phyloP scores from a whole-genome alignment of 2,329 filamentous ascomycete genomes.

The Nemania sp. region DNA sequence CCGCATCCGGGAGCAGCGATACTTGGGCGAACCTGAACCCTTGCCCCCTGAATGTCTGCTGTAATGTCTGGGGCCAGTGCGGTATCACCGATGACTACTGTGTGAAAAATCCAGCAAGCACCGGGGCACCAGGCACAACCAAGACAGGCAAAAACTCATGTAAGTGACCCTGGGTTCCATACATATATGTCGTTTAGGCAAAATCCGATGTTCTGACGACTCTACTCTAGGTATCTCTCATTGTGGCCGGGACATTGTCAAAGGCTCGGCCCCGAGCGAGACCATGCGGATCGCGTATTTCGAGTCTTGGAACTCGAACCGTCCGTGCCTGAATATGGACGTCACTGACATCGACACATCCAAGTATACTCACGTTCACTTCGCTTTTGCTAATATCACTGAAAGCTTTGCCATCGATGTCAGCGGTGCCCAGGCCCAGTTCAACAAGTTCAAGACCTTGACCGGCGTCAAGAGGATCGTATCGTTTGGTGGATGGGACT shows the following conservation, averaged over 20 bases:
- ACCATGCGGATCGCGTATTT: conserved; percentile 22
- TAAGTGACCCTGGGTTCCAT: background rate
- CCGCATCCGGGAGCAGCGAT: background rate
- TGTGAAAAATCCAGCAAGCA: background rate
- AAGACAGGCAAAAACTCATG: background rate
- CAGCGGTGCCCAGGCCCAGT: conserved; percentile 26
- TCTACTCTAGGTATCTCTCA: background rate
- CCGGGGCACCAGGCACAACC: conserved; percentile 10
- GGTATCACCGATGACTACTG: conserved; percentile 2
- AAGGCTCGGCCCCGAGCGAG: background rate
- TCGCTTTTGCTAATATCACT: conserved; percentile 23
- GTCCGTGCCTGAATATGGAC: conserved; percentile 28
- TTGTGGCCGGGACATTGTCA: conserved; percentile 1
- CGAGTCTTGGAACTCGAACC: conserved; percentile 23
- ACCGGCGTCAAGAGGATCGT: conserved; percentile 27
- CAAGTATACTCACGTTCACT: conserved; percentile 27
- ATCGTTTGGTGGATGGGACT: conserved; percentile 32
- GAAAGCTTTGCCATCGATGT: conserved; percentile 9
- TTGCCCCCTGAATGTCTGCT: conserved; percentile 19
- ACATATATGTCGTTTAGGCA: background rate
- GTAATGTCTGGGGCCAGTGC: conserved; percentile 34
- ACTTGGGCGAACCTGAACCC: conserved; percentile 16
- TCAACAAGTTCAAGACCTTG: conserved; percentile 26
- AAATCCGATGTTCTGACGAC: background rate
- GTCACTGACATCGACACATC: conserved; percentile 21